Evolutionary conservation across 2,329 filamentous ascomycete species (phyloP).

Genomic region (Aureobasidium sp.): DNA sequence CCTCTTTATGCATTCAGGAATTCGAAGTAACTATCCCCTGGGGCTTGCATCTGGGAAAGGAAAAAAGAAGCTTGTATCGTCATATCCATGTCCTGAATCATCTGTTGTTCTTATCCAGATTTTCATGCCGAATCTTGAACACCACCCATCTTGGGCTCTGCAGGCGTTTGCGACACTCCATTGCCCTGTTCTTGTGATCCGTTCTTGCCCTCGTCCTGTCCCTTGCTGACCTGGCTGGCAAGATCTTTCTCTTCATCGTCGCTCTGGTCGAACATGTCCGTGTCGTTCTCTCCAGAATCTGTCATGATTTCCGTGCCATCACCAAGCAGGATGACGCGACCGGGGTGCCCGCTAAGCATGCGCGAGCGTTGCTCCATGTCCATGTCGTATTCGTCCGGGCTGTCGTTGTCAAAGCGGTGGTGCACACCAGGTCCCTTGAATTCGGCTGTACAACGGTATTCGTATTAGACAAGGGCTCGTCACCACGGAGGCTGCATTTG

Average conservation of each 20-base stretch:
- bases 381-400: conserved; percentile 58
- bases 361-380: conserved; percentile 62
- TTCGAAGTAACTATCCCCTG: not conserved
- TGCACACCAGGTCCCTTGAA: conserved; percentile 43
- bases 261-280: conserved; percentile 82
- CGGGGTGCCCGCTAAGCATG: conserved; percentile 60
- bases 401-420: conserved; percentile 40
- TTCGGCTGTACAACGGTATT: conserved; percentile 32
- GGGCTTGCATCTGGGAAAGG: not conserved
- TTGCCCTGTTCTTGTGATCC: conserved; percentile 18
- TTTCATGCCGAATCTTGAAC: conserved; percentile 2
- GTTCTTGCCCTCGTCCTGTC: conserved; percentile 30
- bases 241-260: conserved; percentile 60
- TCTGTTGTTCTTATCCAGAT: not conserved
- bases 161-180: conserved; percentile 16
- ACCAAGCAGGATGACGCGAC: conserved; percentile 87
- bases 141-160: conserved; percentile 22
- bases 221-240: conserved; percentile 72
- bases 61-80: conserved; percentile 4
- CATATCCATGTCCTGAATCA: conserved; percentile 5
- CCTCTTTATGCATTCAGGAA: not conserved
- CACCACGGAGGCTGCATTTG: not conserved
- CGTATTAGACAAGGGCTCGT: conserved; percentile 9
- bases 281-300: conserved; percentile 58
- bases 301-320: conserved; percentile 90